Conservation (phyloP, 177 flowering plant species). For the Vitis hybrid region DNA sequence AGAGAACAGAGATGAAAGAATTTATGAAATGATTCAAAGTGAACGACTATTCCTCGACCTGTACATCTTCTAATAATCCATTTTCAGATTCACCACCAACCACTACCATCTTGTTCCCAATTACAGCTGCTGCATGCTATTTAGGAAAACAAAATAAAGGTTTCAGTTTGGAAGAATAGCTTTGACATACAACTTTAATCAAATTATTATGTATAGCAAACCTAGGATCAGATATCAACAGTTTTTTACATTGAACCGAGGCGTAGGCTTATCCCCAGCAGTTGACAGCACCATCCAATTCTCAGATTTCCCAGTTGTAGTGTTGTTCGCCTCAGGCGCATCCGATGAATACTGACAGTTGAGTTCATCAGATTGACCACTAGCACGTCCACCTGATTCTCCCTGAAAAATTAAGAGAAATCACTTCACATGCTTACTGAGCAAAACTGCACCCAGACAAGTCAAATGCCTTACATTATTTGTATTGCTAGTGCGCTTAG, state of each 20-base stretch:
- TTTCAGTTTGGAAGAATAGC: neutral
- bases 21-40: neutral
- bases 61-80: slow-evolving; percentile 70
- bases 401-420: slow-evolving; percentile 33
- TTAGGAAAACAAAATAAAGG: slow-evolving; percentile 2
- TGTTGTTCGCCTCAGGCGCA: slow-evolving; percentile 39
- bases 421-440: neutral
- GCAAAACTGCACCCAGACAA: neutral
- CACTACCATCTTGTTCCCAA: slow-evolving; percentile 79
- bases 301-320: slow-evolving; percentile 61
- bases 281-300: slow-evolving; percentile 90
- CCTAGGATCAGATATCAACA: neutral
- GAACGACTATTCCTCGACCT: slow-evolving; percentile 32
- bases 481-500: slow-evolving; percentile 47
- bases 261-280: slow-evolving; percentile 78
- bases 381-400: slow-evolving; percentile 39
- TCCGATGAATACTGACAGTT: slow-evolving; percentile 43
- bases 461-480: slow-evolving; percentile 42
- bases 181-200: neutral
- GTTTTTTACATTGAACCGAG: slow-evolving; percentile 73
- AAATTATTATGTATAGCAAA: neutral
- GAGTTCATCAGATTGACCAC: slow-evolving; percentile 44
- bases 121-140: slow-evolving; percentile 81
- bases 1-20: neutral
- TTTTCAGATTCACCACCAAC: slow-evolving; percentile 77